Percentiles rank a stretch among this genome's conserved stretches.
These are phyloP conservation scores for Allium cepa DNA, from an alignment of 106 monocot species.

Conservation along the genomic window DNA sequence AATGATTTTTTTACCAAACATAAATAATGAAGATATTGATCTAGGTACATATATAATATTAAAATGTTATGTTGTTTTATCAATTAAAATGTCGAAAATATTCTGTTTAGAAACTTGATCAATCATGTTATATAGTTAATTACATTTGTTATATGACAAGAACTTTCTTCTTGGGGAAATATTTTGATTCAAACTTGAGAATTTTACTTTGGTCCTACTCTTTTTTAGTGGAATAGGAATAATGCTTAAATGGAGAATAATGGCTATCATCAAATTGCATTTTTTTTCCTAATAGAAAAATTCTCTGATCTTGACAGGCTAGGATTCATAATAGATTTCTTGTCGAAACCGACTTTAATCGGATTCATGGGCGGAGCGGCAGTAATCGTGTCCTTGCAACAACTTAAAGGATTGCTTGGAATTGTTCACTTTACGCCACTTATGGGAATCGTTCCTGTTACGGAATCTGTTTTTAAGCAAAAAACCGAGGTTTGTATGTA, in stretches of 20 bases:
- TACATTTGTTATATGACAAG: no score
- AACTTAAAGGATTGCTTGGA: conserved; percentile 78
- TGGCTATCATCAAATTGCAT: neutral
- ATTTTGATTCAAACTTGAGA: no score
- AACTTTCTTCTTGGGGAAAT: no score
- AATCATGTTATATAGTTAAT: no score
- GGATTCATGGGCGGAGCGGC: conserved; percentile 96
- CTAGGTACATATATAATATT: no score
- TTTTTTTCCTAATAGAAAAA: neutral
- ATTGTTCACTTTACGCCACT: conserved; percentile 73
- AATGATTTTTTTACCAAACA: no score
- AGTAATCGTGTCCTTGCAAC: conserved; percentile 76
- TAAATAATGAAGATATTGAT: no score
- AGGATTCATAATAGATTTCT: conserved; percentile 83
- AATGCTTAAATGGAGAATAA: conserved; percentile 1
- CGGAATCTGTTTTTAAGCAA: conserved; percentile 56
- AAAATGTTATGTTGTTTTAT: no score
- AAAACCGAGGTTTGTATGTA: conserved; percentile 44
- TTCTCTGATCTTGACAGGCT: conserved; percentile 26
- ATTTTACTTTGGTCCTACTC: neutral
- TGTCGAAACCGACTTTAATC: conserved; percentile 67
- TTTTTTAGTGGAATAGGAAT: neutral
- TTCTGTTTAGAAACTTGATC: no score
- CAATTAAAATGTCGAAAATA: no score
- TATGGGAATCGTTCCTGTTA: conserved; percentile 69